These are phyloP conservation scores for Psidium friedrichsthalianum DNA, from an alignment of 345 rosid species.

Conservation along the genomic window DNA sequence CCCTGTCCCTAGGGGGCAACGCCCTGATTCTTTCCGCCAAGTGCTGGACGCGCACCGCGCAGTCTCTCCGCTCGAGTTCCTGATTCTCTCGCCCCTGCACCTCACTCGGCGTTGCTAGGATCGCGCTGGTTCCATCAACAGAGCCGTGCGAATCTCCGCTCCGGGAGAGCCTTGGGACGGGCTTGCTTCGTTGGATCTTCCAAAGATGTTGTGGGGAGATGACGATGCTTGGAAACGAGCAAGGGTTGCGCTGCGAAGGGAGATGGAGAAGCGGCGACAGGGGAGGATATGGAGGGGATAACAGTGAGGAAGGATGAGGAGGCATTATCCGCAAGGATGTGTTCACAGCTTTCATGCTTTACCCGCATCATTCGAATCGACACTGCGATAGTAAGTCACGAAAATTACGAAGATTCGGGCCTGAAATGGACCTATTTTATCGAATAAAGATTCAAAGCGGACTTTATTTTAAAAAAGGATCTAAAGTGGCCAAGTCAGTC, in stretches of 20 bases:
- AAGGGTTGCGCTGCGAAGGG: neutral
- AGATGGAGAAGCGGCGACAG: neutral
- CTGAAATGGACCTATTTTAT: no score
- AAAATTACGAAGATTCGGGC: no score
- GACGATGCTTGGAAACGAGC: neutral
- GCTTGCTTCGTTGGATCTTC: neutral
- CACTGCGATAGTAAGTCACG: neutral
- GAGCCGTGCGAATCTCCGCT: neutral
- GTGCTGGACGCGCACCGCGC: conserved; percentile 1
- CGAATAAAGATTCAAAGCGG: no score
- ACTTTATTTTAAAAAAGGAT: no score
- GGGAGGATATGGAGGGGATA: neutral
- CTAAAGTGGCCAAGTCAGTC: no score
- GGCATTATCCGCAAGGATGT: neutral
- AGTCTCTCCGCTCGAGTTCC: neutral
- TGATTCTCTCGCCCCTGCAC: neutral
- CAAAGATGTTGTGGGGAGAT: neutral
- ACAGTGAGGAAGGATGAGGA: neutral
- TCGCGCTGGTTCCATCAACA: neutral
- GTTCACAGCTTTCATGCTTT: neutral
- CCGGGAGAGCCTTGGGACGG: neutral
- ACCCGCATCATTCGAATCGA: neutral
- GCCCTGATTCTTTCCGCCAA: conserved; percentile 8
- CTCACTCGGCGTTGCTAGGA: neutral
- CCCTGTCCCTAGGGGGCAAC: conserved; percentile 7